Conservation (phyloP, 768 basidiomycete genomes). For the Gloeopeniophorella convolvens region DNA sequence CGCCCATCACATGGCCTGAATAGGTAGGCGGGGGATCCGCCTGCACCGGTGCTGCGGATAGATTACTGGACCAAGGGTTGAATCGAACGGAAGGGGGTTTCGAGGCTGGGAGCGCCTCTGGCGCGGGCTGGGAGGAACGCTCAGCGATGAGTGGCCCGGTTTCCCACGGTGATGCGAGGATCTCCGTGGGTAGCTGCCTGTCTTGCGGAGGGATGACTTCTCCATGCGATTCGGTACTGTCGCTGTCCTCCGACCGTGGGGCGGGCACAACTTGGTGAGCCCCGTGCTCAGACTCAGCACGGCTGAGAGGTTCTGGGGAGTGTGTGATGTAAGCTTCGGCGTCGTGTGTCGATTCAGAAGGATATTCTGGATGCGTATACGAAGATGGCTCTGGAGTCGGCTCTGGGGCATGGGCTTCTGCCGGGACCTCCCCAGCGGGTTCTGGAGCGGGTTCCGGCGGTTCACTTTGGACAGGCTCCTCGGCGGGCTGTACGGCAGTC, state of each 20-base stretch:
- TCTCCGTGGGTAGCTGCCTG: conserved; percentile 4
- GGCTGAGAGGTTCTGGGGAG: conserved; percentile 21
- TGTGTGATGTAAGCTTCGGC: conserved; percentile 12
- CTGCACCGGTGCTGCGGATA: neutral
- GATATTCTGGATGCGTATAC: neutral
- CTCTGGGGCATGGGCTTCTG: neutral
- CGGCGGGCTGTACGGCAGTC: neutral
- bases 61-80: neutral
- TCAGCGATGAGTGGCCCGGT: conserved; percentile 4
- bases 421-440: neutral
- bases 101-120: neutral
- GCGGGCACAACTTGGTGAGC: conserved; percentile 18
- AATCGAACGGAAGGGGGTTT: neutral
- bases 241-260: conserved; percentile 12
- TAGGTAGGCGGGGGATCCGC: neutral
- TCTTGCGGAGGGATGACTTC: conserved; percentile 9
- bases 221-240: conserved; percentile 13
- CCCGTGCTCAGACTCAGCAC: conserved; percentile 13
- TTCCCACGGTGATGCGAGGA: conserved; percentile 3
- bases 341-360: conserved; percentile 7
- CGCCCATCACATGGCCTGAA: conserved; percentile 1
- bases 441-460: neutral
- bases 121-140: conserved; percentile 2
- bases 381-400: neutral
- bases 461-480: too few species aligned